Conservation (phyloP, 371 early-diverging fungal genomes). For the Haplosporangium sp. region DNA sequence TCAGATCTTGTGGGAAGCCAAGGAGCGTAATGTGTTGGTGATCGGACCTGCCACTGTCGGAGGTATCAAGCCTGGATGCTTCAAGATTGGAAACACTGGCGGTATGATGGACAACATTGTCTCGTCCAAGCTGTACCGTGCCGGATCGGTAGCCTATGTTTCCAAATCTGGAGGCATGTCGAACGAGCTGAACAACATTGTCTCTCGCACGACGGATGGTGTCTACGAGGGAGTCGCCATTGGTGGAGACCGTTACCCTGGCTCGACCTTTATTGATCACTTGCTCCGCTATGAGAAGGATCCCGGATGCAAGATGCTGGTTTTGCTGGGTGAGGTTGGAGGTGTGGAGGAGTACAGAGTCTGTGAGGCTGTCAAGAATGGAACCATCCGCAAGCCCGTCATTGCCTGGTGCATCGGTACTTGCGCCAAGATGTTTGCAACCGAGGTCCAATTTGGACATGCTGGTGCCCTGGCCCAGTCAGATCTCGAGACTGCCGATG, state of each 20-base stretch:
- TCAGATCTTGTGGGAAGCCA: slow-evolving; percentile 87
- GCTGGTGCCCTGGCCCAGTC: slow-evolving; percentile 98
- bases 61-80: slow-evolving; percentile 99
- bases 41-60: slow-evolving; percentile 99
- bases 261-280: slow-evolving; percentile 98
- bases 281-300: slow-evolving; percentile 94
- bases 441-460: slow-evolving; percentile 98
- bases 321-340: slow-evolving; percentile 97
- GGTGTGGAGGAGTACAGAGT: slow-evolving; percentile 97
- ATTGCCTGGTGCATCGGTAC: slow-evolving; percentile 99
- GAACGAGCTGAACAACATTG: slow-evolving; percentile 98
- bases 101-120: slow-evolving; percentile 99
- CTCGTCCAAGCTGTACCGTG: slow-evolving; percentile 93
- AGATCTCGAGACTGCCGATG: slow-evolving; percentile 95
- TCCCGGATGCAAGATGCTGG: slow-evolving; percentile 93
- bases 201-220: slow-evolving; percentile 95
- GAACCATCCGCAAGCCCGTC: slow-evolving; percentile 94
- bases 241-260: slow-evolving; percentile 98
- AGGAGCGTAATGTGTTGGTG: slow-evolving; percentile 84
- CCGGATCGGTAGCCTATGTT: slow-evolving; percentile 97
- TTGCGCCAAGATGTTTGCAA: slow-evolving; percentile 97
- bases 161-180: slow-evolving; percentile 99
- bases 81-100: slow-evolving; percentile 99
- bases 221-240: slow-evolving; percentile 99
- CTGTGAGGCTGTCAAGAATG: slow-evolving; percentile 90